These are phyloP conservation scores for Fagus crenata DNA, from an alignment of 306 rosid genomes.

Conservation along the genomic window DNA sequence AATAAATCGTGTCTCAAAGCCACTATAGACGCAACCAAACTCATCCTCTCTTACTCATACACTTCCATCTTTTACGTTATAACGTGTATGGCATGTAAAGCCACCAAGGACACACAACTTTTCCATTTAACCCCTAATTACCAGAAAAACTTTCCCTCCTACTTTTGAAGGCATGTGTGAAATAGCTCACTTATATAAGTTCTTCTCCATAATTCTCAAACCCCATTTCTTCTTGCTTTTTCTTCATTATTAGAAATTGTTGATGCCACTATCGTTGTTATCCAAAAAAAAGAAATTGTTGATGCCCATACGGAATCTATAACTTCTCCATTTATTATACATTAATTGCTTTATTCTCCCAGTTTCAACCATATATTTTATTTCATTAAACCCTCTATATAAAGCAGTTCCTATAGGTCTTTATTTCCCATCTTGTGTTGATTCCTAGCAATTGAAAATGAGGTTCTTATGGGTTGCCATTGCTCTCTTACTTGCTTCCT, in stretches of 20 bases:
- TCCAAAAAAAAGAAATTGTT: slow-evolving; percentile 20
- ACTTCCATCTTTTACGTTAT: not conserved
- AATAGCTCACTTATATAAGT: slow-evolving; percentile 9
- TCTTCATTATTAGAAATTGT: slow-evolving; percentile 35
- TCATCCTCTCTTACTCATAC: slow-evolving; percentile 20
- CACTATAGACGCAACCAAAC: slow-evolving; percentile 33
- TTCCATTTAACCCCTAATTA: slow-evolving; percentile 33
- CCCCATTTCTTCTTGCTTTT: slow-evolving; percentile 18
- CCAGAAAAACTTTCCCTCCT: slow-evolving; percentile 5
- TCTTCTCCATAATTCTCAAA: slow-evolving; percentile 15
- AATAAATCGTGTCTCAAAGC: slow-evolving; percentile 31
- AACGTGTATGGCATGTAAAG: slow-evolving; percentile 40
- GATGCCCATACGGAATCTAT: slow-evolving; percentile 51
- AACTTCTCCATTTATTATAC: slow-evolving; percentile 32
- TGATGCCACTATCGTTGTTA: slow-evolving; percentile 28
- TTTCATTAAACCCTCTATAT: slow-evolving; percentile 41
- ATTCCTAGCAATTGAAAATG: slow-evolving; percentile 27
- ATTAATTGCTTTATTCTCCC: slow-evolving; percentile 9
- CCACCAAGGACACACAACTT: slow-evolving; percentile 21
- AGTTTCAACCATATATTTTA: slow-evolving; percentile 6
- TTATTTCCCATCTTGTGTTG: slow-evolving; percentile 32
- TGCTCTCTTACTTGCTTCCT: slow-evolving; percentile 32
- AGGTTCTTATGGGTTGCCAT: slow-evolving; percentile 18
- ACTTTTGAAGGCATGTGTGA: not conserved
- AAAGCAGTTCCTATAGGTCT: slow-evolving; percentile 24